A percentile compares a stretch with the other conserved stretches of the same genome.
phyloP scores from a whole-genome alignment of 805 yeast genomes.

The Yarrowia sp. region DNA sequence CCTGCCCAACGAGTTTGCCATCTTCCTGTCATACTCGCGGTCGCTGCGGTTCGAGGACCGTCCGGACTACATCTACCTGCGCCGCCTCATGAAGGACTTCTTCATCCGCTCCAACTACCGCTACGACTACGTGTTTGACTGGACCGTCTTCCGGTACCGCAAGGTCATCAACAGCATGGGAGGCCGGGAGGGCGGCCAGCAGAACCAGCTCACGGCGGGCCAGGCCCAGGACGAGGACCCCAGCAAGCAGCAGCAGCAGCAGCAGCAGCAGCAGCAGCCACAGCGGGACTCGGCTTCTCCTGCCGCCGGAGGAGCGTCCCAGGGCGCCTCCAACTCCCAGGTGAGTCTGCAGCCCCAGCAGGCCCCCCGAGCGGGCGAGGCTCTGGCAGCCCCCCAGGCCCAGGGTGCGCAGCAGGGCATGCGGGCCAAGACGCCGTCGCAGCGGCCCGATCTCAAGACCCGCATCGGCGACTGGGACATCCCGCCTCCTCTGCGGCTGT shows the following conservation, averaged over 20 bases:
- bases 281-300: slow-evolving; percentile 20
- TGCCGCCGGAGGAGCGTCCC: slow-evolving; percentile 13
- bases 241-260: slow-evolving; percentile 27
- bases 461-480: slow-evolving; percentile 26
- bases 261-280: neutral
- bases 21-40: slow-evolving; percentile 84
- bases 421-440: slow-evolving; percentile 17
- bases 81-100: slow-evolving; percentile 85
- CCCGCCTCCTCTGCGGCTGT: slow-evolving; percentile 25
- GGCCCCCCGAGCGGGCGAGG: neutral
- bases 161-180: slow-evolving; percentile 31
- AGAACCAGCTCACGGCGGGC: slow-evolving; percentile 4
- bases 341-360: slow-evolving; percentile 27
- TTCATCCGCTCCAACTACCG: slow-evolving; percentile 83
- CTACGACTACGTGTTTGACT: slow-evolving; percentile 92
- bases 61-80: slow-evolving; percentile 88
- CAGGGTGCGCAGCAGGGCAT: neutral
- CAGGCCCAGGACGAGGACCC: slow-evolving; percentile 20
- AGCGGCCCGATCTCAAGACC: slow-evolving; percentile 23
- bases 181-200: slow-evolving; percentile 2
- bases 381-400: neutral
- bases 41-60: slow-evolving; percentile 92
- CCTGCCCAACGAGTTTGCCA: slow-evolving; percentile 83
- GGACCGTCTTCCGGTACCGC: slow-evolving; percentile 80
- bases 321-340: slow-evolving; percentile 28